phyloP scores from a whole-genome alignment of 495 filamentous ascomycete species.

The Penicillium atrosanguineum region DNA sequence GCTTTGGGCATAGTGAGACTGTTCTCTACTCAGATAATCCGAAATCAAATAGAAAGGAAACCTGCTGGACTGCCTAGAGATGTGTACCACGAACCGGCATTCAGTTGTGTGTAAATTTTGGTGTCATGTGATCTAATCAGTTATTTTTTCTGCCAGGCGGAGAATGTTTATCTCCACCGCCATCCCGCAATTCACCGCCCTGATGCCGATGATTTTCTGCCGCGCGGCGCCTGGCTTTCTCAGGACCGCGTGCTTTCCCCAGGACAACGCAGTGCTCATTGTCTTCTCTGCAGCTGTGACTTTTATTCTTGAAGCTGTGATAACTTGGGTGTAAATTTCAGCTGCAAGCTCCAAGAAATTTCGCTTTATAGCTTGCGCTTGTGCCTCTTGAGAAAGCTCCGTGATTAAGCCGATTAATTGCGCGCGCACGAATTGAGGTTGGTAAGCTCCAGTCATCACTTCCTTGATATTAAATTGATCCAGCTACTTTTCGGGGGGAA shows the following conservation, averaged over 20 bases:
- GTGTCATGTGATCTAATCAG: slow-evolving; percentile 35
- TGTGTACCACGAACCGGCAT: slow-evolving; percentile 10
- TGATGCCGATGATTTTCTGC: slow-evolving; percentile 18
- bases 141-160: slow-evolving; percentile 34
- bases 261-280: background rate
- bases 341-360: background rate
- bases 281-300: background rate
- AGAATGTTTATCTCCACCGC: slow-evolving; percentile 21
- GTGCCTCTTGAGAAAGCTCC: background rate
- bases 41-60: slow-evolving; percentile 2
- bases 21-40: background rate
- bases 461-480: background rate
- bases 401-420: background rate
- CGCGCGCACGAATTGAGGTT: background rate
- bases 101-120: slow-evolving; percentile 42
- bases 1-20: slow-evolving; percentile 44
- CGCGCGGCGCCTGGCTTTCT: background rate
- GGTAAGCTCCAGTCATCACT: background rate
- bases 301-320: background rate
- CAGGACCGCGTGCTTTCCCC: slow-evolving; percentile 1
- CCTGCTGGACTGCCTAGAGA: slow-evolving; percentile 1
- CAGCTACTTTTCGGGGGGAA: too few species aligned
- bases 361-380: background rate
- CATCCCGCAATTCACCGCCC: slow-evolving; percentile 21
- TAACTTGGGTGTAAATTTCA: background rate